Percentiles rank a stretch among this genome's conserved stretches.
These are phyloP conservation scores for Tripterygium wilfordii DNA, from an alignment of 177 flowering plant species.

Conservation along the genomic window DNA sequence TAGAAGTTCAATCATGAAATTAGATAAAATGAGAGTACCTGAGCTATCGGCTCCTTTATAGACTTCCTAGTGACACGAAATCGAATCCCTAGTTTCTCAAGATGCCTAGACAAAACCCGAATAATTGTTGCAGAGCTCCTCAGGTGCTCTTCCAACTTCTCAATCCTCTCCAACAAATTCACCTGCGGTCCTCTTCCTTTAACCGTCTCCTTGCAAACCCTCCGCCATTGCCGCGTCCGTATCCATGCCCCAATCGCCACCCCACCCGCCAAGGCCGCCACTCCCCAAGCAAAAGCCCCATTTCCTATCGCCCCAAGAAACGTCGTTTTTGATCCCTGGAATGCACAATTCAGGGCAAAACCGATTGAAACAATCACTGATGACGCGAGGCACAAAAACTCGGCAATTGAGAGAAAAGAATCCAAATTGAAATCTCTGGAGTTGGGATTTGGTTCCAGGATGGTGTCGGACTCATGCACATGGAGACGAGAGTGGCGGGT, in stretches of 20 bases:
- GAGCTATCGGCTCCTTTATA: conserved; percentile 68
- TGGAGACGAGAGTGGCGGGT: conserved; percentile 19
- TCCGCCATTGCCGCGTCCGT: conserved; percentile 71
- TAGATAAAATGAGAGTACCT: conserved; percentile 37
- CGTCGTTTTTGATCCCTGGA: conserved; percentile 26
- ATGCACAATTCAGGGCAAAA: conserved; percentile 32
- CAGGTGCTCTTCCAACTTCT: conserved; percentile 85
- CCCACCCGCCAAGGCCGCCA: conserved; percentile 43
- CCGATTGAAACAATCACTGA: conserved; percentile 46
- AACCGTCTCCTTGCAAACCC: conserved; percentile 32
- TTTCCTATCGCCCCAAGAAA: conserved; percentile 27
- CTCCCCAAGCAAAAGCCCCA: conserved; percentile 43
- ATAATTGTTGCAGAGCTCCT: conserved; percentile 49
- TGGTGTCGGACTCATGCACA: too few relatives aligned
- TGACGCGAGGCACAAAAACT: conserved; percentile 45
- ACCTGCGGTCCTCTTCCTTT: conserved; percentile 21
- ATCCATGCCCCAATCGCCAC: conserved; percentile 55
- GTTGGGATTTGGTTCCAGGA: conserved; percentile 1
- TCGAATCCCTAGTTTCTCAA: conserved; percentile 91
- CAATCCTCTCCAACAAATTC: conserved; percentile 65
- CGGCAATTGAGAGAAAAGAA: conserved; percentile 48
- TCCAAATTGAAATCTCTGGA: conserved; percentile 38
- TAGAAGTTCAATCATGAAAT: too few relatives aligned
- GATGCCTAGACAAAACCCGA: conserved; percentile 75
- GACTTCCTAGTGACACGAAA: conserved; percentile 76